Conservation (phyloP, 2,329 filamentous ascomycete genomes). For the Sphaerulina vaccinii region DNA sequence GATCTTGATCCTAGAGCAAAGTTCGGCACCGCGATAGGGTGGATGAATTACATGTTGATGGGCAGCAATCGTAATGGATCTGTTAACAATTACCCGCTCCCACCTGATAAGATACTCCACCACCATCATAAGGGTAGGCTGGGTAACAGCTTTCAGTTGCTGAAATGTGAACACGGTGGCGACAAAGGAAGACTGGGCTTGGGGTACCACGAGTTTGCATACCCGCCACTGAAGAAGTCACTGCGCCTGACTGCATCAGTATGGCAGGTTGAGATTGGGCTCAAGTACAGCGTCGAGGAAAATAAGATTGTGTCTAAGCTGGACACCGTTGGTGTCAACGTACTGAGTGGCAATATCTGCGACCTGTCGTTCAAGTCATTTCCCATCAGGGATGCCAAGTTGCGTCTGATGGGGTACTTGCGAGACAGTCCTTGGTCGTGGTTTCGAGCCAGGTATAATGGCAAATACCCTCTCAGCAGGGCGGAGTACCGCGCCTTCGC, state of each 20-base stretch:
- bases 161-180: no score
- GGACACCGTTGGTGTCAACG: background rate
- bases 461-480: background rate
- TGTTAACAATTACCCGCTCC: background rate
- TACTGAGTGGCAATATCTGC: background rate
- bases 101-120: background rate
- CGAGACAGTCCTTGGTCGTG: background rate
- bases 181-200: no score
- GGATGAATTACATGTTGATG: background rate
- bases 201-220: no score
- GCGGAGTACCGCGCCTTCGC: background rate
- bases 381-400: background rate
- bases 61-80: background rate
- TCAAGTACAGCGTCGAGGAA: background rate
- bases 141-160: background rate
- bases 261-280: background rate
- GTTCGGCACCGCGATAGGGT: background rate
- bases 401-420: background rate
- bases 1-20: background rate
- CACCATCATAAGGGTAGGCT: background rate
- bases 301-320: background rate
- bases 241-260: no score
- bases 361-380: background rate
- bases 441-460: background rate
- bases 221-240: no score